phyloP scores from a whole-genome alignment of 495 filamentous ascomycete species.

The Diplogelasinospora grovesii region DNA sequence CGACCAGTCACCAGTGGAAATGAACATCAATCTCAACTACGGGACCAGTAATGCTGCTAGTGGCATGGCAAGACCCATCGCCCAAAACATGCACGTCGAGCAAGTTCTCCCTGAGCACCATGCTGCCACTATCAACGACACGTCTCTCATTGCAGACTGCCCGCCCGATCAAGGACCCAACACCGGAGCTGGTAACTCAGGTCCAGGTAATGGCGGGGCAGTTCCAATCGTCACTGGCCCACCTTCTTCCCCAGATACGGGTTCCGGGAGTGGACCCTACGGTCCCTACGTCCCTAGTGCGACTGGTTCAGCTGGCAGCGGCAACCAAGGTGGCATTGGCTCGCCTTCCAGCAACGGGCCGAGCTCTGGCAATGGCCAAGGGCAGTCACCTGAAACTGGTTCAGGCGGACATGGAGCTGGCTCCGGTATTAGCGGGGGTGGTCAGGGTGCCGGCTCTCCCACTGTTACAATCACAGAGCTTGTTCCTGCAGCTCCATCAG shows the following conservation, averaged over 20 bases:
- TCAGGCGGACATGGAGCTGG: background rate
- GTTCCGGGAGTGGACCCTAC: conserved; percentile 6
- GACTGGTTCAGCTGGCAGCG: no score
- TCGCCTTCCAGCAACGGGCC: no score
- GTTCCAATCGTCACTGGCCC: conserved; percentile 5
- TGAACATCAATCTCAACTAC: conserved; percentile 21
- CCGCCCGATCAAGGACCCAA: conserved; percentile 3
- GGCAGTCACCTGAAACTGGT: background rate
- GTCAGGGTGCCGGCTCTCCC: conserved; percentile 4
- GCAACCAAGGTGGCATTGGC: no score
- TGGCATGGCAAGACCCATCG: conserved; percentile 6
- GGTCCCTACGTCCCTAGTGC: no score
- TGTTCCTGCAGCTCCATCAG: background rate
- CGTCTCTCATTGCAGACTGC: conserved; percentile 5
- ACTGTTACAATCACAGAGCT: conserved; percentile 7
- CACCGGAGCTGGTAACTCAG: conserved; percentile 4
- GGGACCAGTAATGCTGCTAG: background rate
- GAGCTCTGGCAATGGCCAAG: conserved; percentile 1
- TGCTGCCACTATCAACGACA: conserved; percentile 1
- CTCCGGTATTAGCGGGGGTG: conserved; percentile 4
- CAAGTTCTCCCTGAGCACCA: conserved; percentile 3
- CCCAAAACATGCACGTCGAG: conserved; percentile 5
- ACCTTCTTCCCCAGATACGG: no score
- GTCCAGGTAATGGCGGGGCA: conserved; percentile 9
- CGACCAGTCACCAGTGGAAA: conserved; percentile 10